A percentile compares a stretch with the other conserved stretches of the same genome.
Evolutionary conservation across 129 eudicot genomes (phyloP).

Genomic region (Glebionis coronaria): DNA sequence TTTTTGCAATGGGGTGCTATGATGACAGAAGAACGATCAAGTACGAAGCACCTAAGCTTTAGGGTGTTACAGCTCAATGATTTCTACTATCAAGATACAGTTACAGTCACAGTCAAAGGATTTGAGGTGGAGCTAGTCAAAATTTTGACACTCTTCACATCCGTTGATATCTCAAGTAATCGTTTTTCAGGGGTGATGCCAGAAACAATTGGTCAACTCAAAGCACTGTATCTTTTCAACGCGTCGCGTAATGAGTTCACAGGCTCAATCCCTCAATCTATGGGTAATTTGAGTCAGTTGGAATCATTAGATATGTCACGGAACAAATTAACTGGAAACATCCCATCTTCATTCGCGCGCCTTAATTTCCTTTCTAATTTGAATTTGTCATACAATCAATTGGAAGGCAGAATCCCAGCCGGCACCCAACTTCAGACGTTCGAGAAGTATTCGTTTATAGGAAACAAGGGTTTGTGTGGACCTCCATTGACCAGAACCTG

Average conservation of each 20-base stretch:
- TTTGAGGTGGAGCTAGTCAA: slow-evolving; percentile 46
- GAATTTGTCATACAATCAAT: slow-evolving; percentile 51
- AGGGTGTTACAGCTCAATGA: slow-evolving; percentile 12
- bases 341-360: slow-evolving; percentile 37
- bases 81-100: slow-evolving; percentile 47
- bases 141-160: slow-evolving; percentile 52
- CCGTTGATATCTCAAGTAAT: slow-evolving; percentile 61
- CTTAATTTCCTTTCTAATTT: slow-evolving; percentile 46
- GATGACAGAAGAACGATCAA: slow-evolving; percentile 32
- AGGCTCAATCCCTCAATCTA: slow-evolving; percentile 52
- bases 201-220: slow-evolving; percentile 38
- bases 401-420: slow-evolving; percentile 47
- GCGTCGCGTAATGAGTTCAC: slow-evolving; percentile 49
- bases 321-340: slow-evolving; percentile 50
- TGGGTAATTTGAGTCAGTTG: slow-evolving; percentile 50
- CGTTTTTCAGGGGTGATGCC: slow-evolving; percentile 54
- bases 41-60: slow-evolving; percentile 29
- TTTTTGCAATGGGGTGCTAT: slow-evolving; percentile 38
- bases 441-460: slow-evolving; percentile 30
- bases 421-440: slow-evolving; percentile 48
- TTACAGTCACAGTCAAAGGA: slow-evolving; percentile 53
- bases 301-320: slow-evolving; percentile 66
- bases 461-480: slow-evolving; percentile 67
- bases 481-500: slow-evolving; percentile 28
- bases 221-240: slow-evolving; percentile 45